Base-by-base conservation (phyloP, 208 protist genomes). In the Angomonas desouzai region DNA sequence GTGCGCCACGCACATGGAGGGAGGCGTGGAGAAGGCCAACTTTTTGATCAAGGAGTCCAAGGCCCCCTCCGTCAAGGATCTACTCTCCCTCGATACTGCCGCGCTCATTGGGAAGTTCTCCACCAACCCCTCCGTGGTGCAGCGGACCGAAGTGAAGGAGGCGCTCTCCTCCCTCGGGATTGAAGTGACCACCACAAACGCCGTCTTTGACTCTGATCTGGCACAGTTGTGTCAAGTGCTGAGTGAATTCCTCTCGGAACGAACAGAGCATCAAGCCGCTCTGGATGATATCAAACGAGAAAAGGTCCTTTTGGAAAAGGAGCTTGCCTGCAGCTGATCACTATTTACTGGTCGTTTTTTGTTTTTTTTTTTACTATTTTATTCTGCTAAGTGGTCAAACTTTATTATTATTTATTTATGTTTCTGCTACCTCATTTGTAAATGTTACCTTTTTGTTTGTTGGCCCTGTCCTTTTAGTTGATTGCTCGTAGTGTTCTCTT, bases 381-480 rank as follows among this genome's bases (percentile, higher is more conserved):
- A n/a, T n/a, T n/a, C n/a, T n/a, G n/a, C n/a, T n/a, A n/a, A n/a
- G n/a, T n/a, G n/a, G n/a, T n/a, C n/a, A n/a, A n/a, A n/a, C n/a
- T n/a, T n/a, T n/a, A n/a, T n/a, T n/a, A n/a, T n/a, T n/a, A n/a
- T n/a, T n/a, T n/a, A n/a, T n/a, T n/a, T n/a, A n/a, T n/a, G n/a
- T n/a, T n/a, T n/a, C n/a, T n/a, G n/a, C n/a, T 66, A 16, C 33
- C 11, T 55, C 58, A 32, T 67, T 51, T 58, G 1, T 9, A 43
- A 10, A 56, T 62, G 55, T 13, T 51, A 34, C 69, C 13, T n/a
- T 62, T 67, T 11, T 18, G 32, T 28, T 45, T 58, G 29, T 32
- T 47, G 55, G 25, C 25, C 43, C 23, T 73, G 62, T 73, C 48
- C 63, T 55, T 40, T 59, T 34, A 29, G 22, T 70, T 64, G 0